Percentiles rank a stretch among this genome's conserved stretches.
phyloP scores from a whole-genome alignment of 2,329 filamentous ascomycete genomes.

The Colletotrichum euphorbiae region DNA sequence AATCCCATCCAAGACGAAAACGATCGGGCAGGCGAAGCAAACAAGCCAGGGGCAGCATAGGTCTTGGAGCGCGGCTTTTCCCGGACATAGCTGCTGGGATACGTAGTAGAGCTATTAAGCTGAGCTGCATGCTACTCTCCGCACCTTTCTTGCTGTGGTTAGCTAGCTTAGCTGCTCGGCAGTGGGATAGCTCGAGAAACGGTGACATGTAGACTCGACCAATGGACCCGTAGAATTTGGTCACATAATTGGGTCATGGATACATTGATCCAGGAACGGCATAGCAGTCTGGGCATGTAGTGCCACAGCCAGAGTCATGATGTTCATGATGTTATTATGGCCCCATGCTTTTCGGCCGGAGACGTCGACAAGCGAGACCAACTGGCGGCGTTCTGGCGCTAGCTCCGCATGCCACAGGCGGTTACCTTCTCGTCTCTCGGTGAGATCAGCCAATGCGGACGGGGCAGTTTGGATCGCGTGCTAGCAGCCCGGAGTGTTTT shows the following conservation, averaged over 20 bases:
- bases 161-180: background rate
- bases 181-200: constrained; percentile 1
- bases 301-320: constrained; percentile 22
- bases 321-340: constrained; percentile 10
- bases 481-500: constrained; percentile 16
- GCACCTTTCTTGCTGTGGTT: too few relatives aligned
- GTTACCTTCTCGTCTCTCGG: background rate
- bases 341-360: constrained; percentile 10
- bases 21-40: constrained; percentile 1
- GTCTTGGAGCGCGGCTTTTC: background rate
- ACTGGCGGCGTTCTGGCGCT: constrained; percentile 15
- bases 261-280: background rate
- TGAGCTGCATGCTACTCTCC: too few relatives aligned
- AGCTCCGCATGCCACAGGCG: constrained; percentile 30
- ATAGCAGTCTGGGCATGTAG: constrained; percentile 1
- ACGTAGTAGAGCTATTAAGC: too few relatives aligned
- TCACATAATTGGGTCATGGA: background rate
- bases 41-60: background rate
- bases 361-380: constrained; percentile 12
- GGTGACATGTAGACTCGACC: constrained; percentile 27
- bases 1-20: constrained; percentile 24
- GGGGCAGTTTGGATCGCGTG: constrained; percentile 13
- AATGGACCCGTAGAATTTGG: background rate
- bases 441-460: constrained; percentile 9
- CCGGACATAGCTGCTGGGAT: background rate